Base-by-base conservation (phyloP, 805 yeast genomes). In the Teunomyces barrocoloradensis region DNA sequence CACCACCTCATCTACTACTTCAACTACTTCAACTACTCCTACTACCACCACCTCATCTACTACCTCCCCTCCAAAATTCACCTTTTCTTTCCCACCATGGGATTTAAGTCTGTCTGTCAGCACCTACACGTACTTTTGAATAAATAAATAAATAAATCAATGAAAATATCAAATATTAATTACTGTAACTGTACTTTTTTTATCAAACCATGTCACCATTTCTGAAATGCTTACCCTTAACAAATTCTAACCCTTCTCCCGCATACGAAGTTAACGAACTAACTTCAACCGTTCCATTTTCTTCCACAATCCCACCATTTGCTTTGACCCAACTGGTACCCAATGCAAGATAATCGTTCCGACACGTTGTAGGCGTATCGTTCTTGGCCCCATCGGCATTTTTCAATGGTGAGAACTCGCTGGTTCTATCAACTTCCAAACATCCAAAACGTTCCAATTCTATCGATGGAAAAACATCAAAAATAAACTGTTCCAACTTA, bases 401-500 rank as follows among this genome's bases (percentile, higher is more conserved):
- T 62, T 94, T 94, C 66, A 94, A 79, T 3, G 99, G 99, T 15
- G 96, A 85, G 61, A 94, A 94, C 66, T 94, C 99, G 49, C 82
- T 83, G 3, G 71, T 53, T 65, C 99, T 81, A 33, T 80, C 86
- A 18, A 94, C 99, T 70, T 94, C 99, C 48, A 94, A 75, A 63
- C 95, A 88, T 0, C 96, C 99, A 65, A 94, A 94, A 58, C 80
- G 80, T 12, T 65, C 62, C 52, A 91, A 62, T 10, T 80, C 77
- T 30, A 94, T 85, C 27, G 83, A 78, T 43, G 91, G 91, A 69
- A 94, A 94, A 20, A 94, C 96, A 63, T 94, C 99, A 71, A 94
- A 94, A 48, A 94, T 96, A 59, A 94, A 94, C 65, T 92, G 98
- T 66, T 94, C 99, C 61, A 94, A 76, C 65, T 94, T 94, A 61